Base-by-base conservation (phyloP, 2,329 filamentous ascomycete species). In the Diaporthe australafricana region DNA sequence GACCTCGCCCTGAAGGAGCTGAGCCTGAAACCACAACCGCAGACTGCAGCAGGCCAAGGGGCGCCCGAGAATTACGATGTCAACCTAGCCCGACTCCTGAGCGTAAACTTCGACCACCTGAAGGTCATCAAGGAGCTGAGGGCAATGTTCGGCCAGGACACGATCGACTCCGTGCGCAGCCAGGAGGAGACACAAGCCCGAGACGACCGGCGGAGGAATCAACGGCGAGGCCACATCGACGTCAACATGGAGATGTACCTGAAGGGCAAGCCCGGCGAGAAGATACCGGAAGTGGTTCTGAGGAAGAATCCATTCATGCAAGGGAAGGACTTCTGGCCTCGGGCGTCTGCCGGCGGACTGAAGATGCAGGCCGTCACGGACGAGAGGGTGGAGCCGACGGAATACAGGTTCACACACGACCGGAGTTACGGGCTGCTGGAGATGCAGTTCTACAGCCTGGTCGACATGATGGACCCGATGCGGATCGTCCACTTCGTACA, bases 51-150 rank as follows among this genome's bases (percentile, higher is more conserved):
- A 5, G 63, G 32, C 20, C 62, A 68, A 25, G n/a, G 45, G 20
- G 16, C 47, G 2, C 55, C 52, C 11, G 35, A 4, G 22, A 47
- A 67, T 20, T 81, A 81, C 70, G 78, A 73, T 35, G 55, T 68
- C 7, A 70, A 74, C 56, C 71, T 77, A 25, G 72, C 75, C 9
- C 74, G 76, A 38, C 81, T 89, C 8, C 80, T 90, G 2, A 80
- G 82, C 38, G 84, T 89, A 77, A 87, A 88, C 76, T 89, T 91
- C 0, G 89, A 93, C 75, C 90, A 95, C 76, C 88, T 99, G 14
- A 95, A 96, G 79, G 94, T 94, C 9, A 87, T 92, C 45, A 97
- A 98, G 78, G 96, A 99, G 84, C 98, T 99, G 94, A 92, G 87
- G 65, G 84, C 83, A 38, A 80, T 90, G 2, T 91, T 87, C 80